Base-by-base conservation (phyloP, 441 rosid species). In the Populus hybrid region DNA sequence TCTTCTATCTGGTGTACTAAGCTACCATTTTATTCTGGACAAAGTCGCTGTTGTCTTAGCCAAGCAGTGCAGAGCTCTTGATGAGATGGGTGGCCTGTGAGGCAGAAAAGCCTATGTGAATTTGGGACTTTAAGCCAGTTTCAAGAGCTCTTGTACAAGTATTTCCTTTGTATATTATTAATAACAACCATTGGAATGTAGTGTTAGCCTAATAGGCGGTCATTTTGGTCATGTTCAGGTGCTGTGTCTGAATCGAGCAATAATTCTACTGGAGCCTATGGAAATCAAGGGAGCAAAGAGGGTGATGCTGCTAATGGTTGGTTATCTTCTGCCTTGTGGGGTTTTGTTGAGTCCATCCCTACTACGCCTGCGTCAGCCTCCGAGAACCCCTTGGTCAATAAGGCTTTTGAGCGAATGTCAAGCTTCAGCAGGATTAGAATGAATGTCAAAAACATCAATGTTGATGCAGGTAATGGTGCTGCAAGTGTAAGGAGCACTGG, bases 361-460 rank as follows among this genome's bases (percentile, higher is more conserved):
- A 84, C 94, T 14, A 80, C 89, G 28, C 99, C 98, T 8, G 99
- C 99, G 35, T 90, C 91, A 38, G 99, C 99, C 3, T 72, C 95
- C 1, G 99, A 94, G 82, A 88, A 20, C 77, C 92, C 93, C 16
- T 76, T 92, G 71, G 91, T 88, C 18, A 92, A 88, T 74, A 89
- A 86, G 18, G 94, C 98, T 64, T 82, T 93, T n/a, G 90, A 85
- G 85, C 89, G 97, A 42, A 89, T 94, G 93, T 90, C 97, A 68
- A 94, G 99, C 86, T 90, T 93, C 73, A 86, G 94, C 79, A 87
- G 90, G 81, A 28, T 90, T 46, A 88, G 89, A 84, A 65, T 87
- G 82, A 88, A 80, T 74, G 73, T 85, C 30, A 80, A 73, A 65
- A 86, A 81, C 42, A 61, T 77, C 9, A 86, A 64, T 73, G 81